phyloP scores from a whole-genome alignment of 176 grass and related monocot genomes.

The Phyllostachys edulis region DNA sequence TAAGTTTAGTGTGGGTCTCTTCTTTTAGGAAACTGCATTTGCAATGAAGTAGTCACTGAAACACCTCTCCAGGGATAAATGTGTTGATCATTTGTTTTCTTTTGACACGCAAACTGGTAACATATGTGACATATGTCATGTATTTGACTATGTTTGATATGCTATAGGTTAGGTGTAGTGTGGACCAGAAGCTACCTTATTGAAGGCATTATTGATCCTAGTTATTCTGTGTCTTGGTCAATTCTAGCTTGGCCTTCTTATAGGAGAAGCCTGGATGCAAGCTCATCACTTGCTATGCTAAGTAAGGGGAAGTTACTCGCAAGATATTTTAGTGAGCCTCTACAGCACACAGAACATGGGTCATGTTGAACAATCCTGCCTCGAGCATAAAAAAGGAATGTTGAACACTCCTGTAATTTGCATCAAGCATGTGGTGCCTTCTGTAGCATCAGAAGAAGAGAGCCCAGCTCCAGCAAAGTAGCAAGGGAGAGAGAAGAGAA shows the following conservation, averaged over 20 bases:
- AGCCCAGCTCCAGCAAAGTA: not conserved
- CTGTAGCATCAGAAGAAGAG: not conserved
- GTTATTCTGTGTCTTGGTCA: constrained; percentile 50
- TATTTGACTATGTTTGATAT: constrained; percentile 31
- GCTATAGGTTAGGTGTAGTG: constrained; percentile 38
- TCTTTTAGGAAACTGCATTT: constrained; percentile 7
- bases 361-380: not conserved
- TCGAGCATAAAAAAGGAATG: not conserved
- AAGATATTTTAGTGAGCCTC: not conserved
- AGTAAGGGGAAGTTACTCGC: constrained; percentile 27
- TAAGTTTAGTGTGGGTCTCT: not conserved
- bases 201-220: constrained; percentile 39
- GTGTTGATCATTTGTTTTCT: not conserved
- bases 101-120: constrained; percentile 2
- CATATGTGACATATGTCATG: constrained; percentile 30
- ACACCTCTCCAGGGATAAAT: not conserved
- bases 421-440: not conserved
- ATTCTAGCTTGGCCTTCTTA: constrained; percentile 44
- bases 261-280: constrained; percentile 43
- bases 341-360: not conserved
- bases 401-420: not conserved
- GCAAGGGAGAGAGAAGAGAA: not conserved
- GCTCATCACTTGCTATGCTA: constrained; percentile 36
- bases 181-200: constrained; percentile 41
- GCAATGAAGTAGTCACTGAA: too few relatives aligned